phyloP scores from a whole-genome alignment of 106 monocot species.

The Dioscorea alata region DNA sequence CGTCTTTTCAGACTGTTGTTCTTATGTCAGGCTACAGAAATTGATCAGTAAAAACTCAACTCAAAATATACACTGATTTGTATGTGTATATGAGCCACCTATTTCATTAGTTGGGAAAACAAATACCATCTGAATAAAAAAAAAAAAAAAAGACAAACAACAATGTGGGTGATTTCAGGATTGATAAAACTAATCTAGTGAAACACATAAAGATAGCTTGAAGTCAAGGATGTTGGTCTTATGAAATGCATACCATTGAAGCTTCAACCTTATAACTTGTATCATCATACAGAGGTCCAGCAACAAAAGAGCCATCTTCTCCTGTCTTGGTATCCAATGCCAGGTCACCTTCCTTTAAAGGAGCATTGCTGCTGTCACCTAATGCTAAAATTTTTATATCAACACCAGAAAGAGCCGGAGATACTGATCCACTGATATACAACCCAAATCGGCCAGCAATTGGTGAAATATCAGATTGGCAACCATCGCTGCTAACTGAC shows the following conservation, averaged over 20 bases:
- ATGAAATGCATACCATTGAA: constrained; percentile 56
- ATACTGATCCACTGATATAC: constrained; percentile 85
- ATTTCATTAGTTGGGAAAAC: too few relatives aligned
- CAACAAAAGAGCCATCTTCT: constrained; percentile 58
- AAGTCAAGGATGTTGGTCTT: too few relatives aligned
- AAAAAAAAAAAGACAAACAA: too few relatives aligned
- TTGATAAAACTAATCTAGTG: too few relatives aligned
- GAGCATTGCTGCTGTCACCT: constrained; percentile 59
- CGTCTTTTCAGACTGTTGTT: too few relatives aligned
- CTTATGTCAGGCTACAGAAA: too few relatives aligned
- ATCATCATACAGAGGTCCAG: constrained; percentile 88
- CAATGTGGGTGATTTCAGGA: too few relatives aligned
- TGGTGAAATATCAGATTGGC: constrained; percentile 59
- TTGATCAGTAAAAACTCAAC: too few relatives aligned
- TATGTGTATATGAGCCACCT: too few relatives aligned
- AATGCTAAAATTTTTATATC: constrained; percentile 59
- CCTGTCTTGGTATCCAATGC: constrained; percentile 60
- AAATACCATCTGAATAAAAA: too few relatives aligned
- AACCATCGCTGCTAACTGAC: constrained; percentile 54
- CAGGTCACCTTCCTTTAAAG: constrained; percentile 55
- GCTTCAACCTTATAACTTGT: constrained; percentile 70
- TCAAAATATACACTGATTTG: too few relatives aligned
- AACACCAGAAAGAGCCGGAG: constrained; percentile 78
- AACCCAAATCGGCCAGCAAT: constrained; percentile 62
- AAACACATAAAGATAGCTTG: too few relatives aligned